A percentile compares a stretch with the other conserved stretches of the same genome.
Evolutionary conservation across 1,284 basidiomycete genomes (phyloP).

Genomic region (Microbotryum silenes-acaulis): DNA sequence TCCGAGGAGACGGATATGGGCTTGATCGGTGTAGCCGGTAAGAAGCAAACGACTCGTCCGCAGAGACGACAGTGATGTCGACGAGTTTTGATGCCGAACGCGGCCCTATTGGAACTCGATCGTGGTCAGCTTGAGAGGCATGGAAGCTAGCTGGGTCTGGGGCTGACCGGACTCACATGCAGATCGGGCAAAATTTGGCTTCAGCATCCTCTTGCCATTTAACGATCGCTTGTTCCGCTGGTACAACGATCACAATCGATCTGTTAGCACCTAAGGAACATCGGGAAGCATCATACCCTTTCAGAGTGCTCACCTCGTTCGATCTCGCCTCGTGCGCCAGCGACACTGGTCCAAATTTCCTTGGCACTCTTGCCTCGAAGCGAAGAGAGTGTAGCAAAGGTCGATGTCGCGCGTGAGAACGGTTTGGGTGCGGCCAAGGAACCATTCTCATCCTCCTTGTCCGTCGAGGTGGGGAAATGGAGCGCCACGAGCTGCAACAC

Average conservation of each 20-base stretch:
- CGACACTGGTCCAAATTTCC: constrained; percentile 17
- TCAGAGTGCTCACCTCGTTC: constrained; percentile 10
- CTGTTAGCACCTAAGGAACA: background rate
- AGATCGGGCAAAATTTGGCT: constrained; percentile 73
- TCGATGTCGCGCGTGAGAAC: background rate
- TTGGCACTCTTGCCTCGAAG: constrained; percentile 14
- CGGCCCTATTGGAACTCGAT: constrained; percentile 47
- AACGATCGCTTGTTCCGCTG: constrained; percentile 82
- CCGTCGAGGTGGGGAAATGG: constrained; percentile 17
- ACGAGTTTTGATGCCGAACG: constrained; percentile 81
- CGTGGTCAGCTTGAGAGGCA: background rate
- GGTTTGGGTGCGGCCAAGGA: background rate
- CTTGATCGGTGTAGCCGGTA: constrained; percentile 52
- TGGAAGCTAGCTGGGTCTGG: background rate
- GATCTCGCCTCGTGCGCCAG: constrained; percentile 13
- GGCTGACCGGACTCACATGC: constrained; percentile 53
- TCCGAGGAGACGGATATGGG: constrained; percentile 39
- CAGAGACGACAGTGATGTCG: constrained; percentile 97
- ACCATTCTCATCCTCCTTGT: background rate
- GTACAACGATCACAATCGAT: background rate
- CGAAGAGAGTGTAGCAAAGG: constrained; percentile 6
- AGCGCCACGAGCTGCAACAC: constrained; percentile 24
- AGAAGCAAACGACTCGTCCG: constrained; percentile 82
- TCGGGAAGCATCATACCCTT: background rate
- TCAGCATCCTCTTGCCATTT: constrained; percentile 83